Percentiles rank a stretch among this genome's conserved stretches.
Evolutionary conservation across 176 grass and related monocot species (phyloP).

Genomic region (Rhynchospora pubera): DNA sequence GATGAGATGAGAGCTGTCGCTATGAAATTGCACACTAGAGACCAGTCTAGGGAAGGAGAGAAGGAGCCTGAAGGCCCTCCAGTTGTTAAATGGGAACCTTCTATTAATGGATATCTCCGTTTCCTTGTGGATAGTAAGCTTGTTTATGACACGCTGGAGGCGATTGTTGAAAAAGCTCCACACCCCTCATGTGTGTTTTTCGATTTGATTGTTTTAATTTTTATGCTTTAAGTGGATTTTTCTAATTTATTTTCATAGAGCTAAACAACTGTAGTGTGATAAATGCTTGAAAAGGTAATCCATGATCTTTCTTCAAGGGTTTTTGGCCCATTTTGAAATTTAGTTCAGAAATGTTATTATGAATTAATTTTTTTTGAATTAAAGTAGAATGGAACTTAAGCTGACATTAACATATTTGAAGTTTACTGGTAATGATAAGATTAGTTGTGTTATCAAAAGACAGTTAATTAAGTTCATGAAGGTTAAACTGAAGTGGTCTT

Average conservation of each 20-base stretch:
- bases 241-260: not conserved
- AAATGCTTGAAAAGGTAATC: not conserved
- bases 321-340: not conserved
- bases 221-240: not conserved
- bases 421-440: not conserved
- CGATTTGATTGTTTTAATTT: not conserved
- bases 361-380: conserved; percentile 5
- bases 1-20: conserved; percentile 91
- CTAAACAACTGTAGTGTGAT: not conserved
- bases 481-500: not conserved
- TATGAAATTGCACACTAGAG: conserved; percentile 84
- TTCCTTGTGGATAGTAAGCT: conserved; percentile 95
- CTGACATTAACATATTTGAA: not conserved
- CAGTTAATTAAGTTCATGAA: not conserved
- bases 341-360: not conserved
- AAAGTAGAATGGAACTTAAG: not conserved
- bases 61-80: conserved; percentile 71
- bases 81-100: conserved; percentile 62
- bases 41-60: conserved; percentile 77
- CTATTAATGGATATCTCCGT: conserved; percentile 58
- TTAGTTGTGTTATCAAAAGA: not conserved
- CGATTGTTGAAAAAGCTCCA: conserved; percentile 55
- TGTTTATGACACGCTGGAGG: conserved; percentile 74
- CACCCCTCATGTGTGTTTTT: conserved; percentile 65
- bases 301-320: not conserved